Conservation (phyloP, 2,329 filamentous ascomycete species). For the Aspergillus sp. region DNA sequence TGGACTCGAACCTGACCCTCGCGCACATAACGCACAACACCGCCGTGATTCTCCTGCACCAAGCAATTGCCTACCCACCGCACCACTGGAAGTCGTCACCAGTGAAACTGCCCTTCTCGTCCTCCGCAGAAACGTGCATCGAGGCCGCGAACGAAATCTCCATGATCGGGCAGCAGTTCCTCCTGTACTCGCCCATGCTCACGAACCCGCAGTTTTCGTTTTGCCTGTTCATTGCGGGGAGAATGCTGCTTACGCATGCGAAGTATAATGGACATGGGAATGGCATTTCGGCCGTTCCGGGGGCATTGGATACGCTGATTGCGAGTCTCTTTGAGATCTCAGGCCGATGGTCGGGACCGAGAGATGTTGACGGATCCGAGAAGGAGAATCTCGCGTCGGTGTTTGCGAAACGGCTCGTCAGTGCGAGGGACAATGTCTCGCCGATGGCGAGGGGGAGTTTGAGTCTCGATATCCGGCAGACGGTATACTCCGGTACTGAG, state of each 20-base stretch:
- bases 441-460: neutral
- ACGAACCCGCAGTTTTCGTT: constrained; percentile 49
- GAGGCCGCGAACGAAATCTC: constrained; percentile 52
- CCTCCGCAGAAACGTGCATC: constrained; percentile 56
- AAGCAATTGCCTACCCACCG: constrained; percentile 50
- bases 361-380: neutral
- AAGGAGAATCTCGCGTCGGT: constrained; percentile 25
- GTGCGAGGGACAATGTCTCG: constrained; percentile 18
- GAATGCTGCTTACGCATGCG: constrained; percentile 48
- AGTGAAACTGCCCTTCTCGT: constrained; percentile 49
- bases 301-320: constrained; percentile 40
- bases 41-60: constrained; percentile 55
- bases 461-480: constrained; percentile 27
- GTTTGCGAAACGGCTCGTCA: constrained; percentile 26
- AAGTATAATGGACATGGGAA: constrained; percentile 33
- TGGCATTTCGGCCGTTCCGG: constrained; percentile 23
- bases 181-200: constrained; percentile 38
- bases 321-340: constrained; percentile 43
- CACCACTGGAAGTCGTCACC: constrained; percentile 34
- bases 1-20: constrained; percentile 56
- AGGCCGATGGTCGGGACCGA: constrained; percentile 41
- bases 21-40: constrained; percentile 57
- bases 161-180: constrained; percentile 49
- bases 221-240: constrained; percentile 51
- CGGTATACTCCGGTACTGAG: constrained; percentile 25